These are phyloP conservation scores for Starmerella powellii DNA, from an alignment of 805 yeast genomes.

Conservation along the genomic window DNA sequence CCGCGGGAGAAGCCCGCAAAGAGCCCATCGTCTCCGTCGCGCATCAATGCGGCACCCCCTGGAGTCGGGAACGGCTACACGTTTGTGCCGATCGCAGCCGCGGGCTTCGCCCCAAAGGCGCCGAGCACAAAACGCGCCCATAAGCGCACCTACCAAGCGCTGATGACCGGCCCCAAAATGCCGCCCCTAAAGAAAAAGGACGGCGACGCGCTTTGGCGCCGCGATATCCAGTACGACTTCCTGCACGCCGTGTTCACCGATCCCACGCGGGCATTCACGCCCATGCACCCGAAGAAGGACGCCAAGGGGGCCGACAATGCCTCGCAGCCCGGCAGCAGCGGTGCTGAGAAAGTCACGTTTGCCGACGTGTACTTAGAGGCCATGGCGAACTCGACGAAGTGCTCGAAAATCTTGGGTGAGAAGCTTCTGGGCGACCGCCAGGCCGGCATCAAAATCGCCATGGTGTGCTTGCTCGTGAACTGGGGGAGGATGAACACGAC, in stretches of 20 bases:
- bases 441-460: slow-evolving; percentile 56
- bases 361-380: slow-evolving; percentile 74
- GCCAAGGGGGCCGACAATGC: too few species aligned
- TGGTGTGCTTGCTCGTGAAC: slow-evolving; percentile 77
- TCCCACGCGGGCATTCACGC: slow-evolving; percentile 50
- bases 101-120: background rate
- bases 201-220: slow-evolving; percentile 84
- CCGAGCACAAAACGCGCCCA: slow-evolving; percentile 16
- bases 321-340: background rate
- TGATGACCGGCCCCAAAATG: slow-evolving; percentile 28
- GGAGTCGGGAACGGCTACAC: background rate
- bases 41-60: too few species aligned
- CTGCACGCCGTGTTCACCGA: slow-evolving; percentile 53
- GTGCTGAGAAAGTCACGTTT: slow-evolving; percentile 41
- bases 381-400: slow-evolving; percentile 68
- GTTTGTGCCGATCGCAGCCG: background rate
- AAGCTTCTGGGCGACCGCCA: slow-evolving; percentile 53
- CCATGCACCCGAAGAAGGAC: slow-evolving; percentile 19
- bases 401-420: slow-evolving; percentile 72
- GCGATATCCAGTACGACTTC: slow-evolving; percentile 77
- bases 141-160: slow-evolving; percentile 21
- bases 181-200: slow-evolving; percentile 63
- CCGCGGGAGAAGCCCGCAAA: background rate
- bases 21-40: background rate
- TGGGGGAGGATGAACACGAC: slow-evolving; percentile 93